A percentile compares a stretch with the other conserved stretches of the same genome.
Conservation (phyloP, 2,329 filamentous ascomycete species). For the Clonostachys byssicola region DNA sequence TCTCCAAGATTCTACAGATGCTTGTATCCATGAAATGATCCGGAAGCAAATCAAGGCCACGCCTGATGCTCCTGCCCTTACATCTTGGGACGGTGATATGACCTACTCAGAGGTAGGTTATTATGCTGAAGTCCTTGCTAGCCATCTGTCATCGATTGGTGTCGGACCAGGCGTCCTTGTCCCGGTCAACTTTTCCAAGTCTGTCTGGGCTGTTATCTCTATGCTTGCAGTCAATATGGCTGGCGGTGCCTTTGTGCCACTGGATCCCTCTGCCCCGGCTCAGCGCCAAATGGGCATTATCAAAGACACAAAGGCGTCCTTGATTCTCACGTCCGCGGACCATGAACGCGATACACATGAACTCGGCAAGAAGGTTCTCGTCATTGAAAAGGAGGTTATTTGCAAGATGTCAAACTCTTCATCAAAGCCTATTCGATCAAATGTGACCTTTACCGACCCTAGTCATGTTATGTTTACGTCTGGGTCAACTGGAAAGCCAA, state of each 20-base stretch:
- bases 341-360: neutral
- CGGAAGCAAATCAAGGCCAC: neutral
- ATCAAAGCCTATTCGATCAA: conserved; percentile 14
- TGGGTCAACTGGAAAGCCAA: conserved; percentile 13
- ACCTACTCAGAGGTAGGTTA: conserved; percentile 4
- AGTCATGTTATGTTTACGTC: conserved; percentile 13
- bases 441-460: conserved; percentile 21
- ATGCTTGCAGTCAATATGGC: conserved; percentile 8
- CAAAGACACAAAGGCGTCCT: neutral
- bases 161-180: conserved; percentile 10
- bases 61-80: neutral
- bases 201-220: neutral
- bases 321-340: neutral
- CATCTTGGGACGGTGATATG: neutral
- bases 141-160: conserved; percentile 5
- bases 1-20: neutral
- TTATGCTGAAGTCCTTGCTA: neutral
- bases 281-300: neutral
- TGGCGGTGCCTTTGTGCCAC: conserved; percentile 6
- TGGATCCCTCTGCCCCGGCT: conserved; percentile 4
- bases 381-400: too few species aligned
- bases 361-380: too few species aligned
- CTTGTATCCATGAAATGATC: neutral
- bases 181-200: neutral
- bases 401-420: too few species aligned